Evolutionary conservation across 2,329 filamentous ascomycete species (phyloP), one percentile per base, ranked within the genome.

Genomic region (Calonectria pauciramosa): DNA sequence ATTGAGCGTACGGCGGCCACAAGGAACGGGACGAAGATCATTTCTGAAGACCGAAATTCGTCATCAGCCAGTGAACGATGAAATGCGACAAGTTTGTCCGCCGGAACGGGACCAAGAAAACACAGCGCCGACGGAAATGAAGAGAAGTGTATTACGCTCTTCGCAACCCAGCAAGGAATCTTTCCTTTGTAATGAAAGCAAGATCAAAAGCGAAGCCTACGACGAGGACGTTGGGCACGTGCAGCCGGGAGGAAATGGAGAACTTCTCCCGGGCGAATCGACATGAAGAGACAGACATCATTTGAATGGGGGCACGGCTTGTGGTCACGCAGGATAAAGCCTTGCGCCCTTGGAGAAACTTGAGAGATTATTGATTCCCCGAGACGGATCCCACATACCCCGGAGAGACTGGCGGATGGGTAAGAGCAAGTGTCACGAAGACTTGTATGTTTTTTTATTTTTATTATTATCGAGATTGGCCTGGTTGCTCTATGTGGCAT

Each of bases 81-180:
- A 69, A 32, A 60, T n/a, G 30, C 69, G 69, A 74, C 60, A 70
- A 66, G 52, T 32, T 16, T 49, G 41, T 49, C 41, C 52, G 52
- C 67, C 70, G 20, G 72, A 66, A 52, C 74, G 75, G 66, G 72
- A 79, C 52, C 78, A 80, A 72, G 79, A 80, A 71, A 81, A 81
- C 47, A 76, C 59, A 44, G 73, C 71, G 56, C 79, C 77, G 34
- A 76, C 41, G 67, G 70, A 78, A 26, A 51, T 56, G 47, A 72
- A 73, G 68, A 76, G 36, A 28, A 72, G 59, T 60, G 64, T 66
- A 71, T 67, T 52, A 51, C 28, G 71, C 60, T 60, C 56, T 30
- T 63, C 64, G 52, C 36, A 70, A 54, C 74, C 73, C 71, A 71
- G 75, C 63, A 59, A 71, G 20, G 75, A 78, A 68, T 71, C 69